Base-by-base conservation (phyloP, 495 filamentous ascomycete genomes). In the Aspergillus homomorphus region DNA sequence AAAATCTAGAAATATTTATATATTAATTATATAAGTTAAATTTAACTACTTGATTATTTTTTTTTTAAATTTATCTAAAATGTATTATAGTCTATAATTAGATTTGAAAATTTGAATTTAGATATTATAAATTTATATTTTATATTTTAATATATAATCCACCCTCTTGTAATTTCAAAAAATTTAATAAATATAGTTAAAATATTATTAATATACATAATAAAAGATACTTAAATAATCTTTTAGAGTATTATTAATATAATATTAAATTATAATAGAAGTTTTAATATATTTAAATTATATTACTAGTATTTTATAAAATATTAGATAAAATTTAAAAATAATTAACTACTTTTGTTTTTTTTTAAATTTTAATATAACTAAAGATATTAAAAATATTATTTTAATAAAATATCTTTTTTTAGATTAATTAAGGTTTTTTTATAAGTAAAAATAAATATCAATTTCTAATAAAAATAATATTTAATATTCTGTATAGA, bases 201-300 rank as follows among this genome's bases (percentile, higher is more conserved):
- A 20, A 44, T 43, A 45, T 41, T 43, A 54, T 54, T 22, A 23
- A 41, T 20, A 20, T 54, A 44, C 15, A 44, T 44, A 21, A 4
- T 24, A 41, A 54, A 44, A 43, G 44, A 54, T 54, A 44, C 1
- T 41, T 15, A 41, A 24, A 44, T 16, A 10, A 22, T 12, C 9
- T 56, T 30, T 45, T 45, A 56, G 3, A 28, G 14, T 46, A 56
- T 56, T 33, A 24, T 56, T 30, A 56, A 48, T 15, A 24, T 46
- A 56, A 46, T 33, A 24, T 56, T 30, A 56, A 48, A 24, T 22
- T 23, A 15, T 49, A 23, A 23, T 54, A 44, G 9, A 44, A 54
- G n/a, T 15, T 24, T 3, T 23, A 24, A 49, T 24, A 24, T 1
- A 24, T 49, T 28, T 28, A 28, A 28, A 15, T 43, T 19, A 23